Percentiles rank a stretch among this genome's conserved stretches.
These are phyloP conservation scores for Raffaelea albimanens DNA, from an alignment of 2,329 filamentous ascomycete genomes.

Conservation along the genomic window DNA sequence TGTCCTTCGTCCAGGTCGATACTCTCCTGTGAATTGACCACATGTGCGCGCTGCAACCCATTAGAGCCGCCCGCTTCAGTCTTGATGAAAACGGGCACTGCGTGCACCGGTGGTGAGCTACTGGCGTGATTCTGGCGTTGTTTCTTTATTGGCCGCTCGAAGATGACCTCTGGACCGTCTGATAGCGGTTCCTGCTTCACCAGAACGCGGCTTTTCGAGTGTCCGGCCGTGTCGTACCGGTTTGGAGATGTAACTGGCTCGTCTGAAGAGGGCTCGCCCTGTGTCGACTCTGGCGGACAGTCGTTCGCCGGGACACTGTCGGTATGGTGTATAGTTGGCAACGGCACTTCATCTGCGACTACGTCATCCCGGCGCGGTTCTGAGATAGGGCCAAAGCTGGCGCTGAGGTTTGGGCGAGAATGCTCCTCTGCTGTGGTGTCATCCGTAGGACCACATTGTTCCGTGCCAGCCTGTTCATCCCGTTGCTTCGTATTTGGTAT, in stretches of 20 bases:
- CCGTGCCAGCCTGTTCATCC: background rate
- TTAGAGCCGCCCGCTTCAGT: background rate
- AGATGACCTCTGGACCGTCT: conserved; percentile 40
- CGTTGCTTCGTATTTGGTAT: background rate
- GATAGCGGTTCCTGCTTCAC: conserved; percentile 47
- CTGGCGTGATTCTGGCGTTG: conserved; percentile 26
- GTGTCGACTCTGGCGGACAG: conserved; percentile 7
- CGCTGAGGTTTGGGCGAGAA: conserved; percentile 2
- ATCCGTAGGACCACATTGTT: background rate
- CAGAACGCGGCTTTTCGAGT: background rate
- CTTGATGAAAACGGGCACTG: background rate
- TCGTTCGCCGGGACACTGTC: background rate
- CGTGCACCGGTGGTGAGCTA: background rate
- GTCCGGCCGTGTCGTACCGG: background rate
- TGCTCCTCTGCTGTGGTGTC: too few relatives aligned
- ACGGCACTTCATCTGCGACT: too few relatives aligned
- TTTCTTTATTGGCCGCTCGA: conserved; percentile 38
- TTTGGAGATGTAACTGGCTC: conserved; percentile 1
- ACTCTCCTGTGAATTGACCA: conserved; percentile 36
- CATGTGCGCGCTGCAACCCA: background rate
- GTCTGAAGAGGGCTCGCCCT: conserved; percentile 7
- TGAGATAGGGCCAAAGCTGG: conserved; percentile 4
- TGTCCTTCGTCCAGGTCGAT: conserved; percentile 48
- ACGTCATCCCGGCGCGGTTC: background rate
- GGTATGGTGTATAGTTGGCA: too few relatives aligned